Evolutionary conservation across 1,284 basidiomycete genomes (phyloP).

Genomic region (Marasmius sp.): DNA sequence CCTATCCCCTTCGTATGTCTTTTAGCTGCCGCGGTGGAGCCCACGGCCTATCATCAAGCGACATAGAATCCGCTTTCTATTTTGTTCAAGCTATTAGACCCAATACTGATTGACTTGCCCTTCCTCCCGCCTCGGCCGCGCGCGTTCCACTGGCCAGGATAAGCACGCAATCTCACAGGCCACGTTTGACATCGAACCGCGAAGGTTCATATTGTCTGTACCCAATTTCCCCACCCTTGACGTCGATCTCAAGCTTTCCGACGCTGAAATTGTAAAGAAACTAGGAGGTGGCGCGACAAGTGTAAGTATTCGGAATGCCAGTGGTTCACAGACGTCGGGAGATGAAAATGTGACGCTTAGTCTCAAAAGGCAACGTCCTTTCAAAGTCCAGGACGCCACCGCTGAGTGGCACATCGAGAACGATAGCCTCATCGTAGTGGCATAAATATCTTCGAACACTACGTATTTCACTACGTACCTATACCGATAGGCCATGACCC

Average conservation of each 20-base stretch:
- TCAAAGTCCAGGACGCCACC: conserved; percentile 58
- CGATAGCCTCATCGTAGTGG: conserved; percentile 38
- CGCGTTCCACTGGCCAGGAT: background rate
- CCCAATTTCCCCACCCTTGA: conserved; percentile 51
- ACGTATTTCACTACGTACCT: no score
- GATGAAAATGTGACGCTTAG: conserved; percentile 26
- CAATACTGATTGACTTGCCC: background rate
- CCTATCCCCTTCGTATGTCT: background rate
- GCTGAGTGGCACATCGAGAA: conserved; percentile 67
- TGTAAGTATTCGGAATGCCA: conserved; percentile 1
- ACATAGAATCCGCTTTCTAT: background rate
- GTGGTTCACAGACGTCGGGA: conserved; percentile 26
- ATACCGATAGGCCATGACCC: no score
- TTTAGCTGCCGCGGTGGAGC: background rate
- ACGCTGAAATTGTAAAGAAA: conserved; percentile 44
- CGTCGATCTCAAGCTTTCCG: conserved; percentile 51
- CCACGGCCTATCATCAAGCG: no score
- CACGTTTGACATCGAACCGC: conserved; percentile 60
- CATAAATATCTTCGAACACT: background rate
- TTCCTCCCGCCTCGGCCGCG: background rate
- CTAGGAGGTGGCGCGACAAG: conserved; percentile 16
- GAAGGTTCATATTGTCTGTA: conserved; percentile 50
- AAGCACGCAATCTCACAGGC: conserved; percentile 34
- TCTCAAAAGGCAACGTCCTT: conserved; percentile 54
- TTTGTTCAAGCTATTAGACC: background rate